Conservation (phyloP, 2,329 filamentous ascomycete genomes). For the Sphaerostilbella broomeana region DNA sequence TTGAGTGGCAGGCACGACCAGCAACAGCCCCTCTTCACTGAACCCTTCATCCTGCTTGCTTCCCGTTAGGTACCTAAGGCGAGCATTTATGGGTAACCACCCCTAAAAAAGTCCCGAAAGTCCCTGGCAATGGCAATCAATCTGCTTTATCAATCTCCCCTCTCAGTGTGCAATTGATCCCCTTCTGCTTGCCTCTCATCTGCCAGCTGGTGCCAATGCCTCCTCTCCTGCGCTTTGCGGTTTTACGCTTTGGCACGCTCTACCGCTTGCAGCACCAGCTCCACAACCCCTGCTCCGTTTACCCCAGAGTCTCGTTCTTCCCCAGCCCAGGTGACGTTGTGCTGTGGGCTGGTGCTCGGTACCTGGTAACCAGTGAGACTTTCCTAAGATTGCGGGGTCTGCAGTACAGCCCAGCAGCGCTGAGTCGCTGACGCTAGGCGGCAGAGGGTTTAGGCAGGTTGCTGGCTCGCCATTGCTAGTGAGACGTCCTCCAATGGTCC, state of each 20-base stretch:
- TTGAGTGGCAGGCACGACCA: neutral
- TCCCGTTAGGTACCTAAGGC: too few relatives aligned
- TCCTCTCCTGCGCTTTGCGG: neutral
- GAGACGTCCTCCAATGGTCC: too few relatives aligned
- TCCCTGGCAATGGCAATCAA: too few relatives aligned
- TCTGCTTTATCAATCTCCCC: too few relatives aligned
- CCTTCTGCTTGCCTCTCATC: neutral
- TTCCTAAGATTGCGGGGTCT: constrained; percentile 18
- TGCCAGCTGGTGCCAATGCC: constrained; percentile 1
- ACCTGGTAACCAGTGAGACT: constrained; percentile 14
- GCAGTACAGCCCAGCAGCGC: constrained; percentile 18
- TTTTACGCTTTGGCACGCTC: neutral
- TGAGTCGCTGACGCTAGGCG: neutral
- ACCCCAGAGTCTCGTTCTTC: constrained; percentile 12
- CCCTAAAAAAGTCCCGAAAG: too few relatives aligned
- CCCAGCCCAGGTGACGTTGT: constrained; percentile 6
- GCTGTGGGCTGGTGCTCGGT: constrained; percentile 9
- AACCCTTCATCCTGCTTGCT: neutral
- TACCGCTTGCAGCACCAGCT: constrained; percentile 2
- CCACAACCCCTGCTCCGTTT: constrained; percentile 9
- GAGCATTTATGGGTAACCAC: too few relatives aligned
- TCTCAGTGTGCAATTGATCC: too few relatives aligned
- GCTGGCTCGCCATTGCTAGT: too few relatives aligned
- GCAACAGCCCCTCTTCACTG: neutral
- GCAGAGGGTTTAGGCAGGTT: neutral